Base-by-base conservation (phyloP, 73 alveolate species). In the Tetrahymena elliotti region DNA sequence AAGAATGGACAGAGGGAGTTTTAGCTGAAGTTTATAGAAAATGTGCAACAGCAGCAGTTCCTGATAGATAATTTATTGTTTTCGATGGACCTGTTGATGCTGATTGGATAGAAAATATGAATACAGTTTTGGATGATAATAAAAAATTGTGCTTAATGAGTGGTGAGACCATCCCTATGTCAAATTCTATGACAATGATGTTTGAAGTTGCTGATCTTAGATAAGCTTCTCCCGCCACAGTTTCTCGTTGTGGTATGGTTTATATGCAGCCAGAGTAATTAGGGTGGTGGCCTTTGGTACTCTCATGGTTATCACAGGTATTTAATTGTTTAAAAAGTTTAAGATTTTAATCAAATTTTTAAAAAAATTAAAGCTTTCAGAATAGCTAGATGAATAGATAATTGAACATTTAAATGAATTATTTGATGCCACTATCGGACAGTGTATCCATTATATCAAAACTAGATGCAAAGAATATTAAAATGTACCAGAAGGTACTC, bases 61-160 rank as follows among this genome's bases (percentile, higher is more conserved):
- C 68, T 13, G 96, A 94, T 94, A 83, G 96, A 84, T 24, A 94
- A 33, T 94, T 94, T 99, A 96, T 98, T n/a, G 96, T 98, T 13
- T 98, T 98, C 93, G 99, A 98, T 98, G 99, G 99, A 1, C 99
- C 99, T 7, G 99, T 98, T n/a, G 99, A 98, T 97, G 99, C 99
- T 22, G 97, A 96, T 93, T 98, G 99, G 99, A 98, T 98, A 82
- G 99, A 99, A 96, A 98, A 98, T 93, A 98, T 99, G 99, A 99
- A 99, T 95, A 98, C 99, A 15, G 99, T 98, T 92, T 97, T 99
- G 33, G 99, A 99, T 96, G 99, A 99, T 96, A 99, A 99, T 96
- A 98, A 98, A 93, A 98, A 98, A 94, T 97, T 98, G 36, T 98
- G 99, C 94, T 96, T 98, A 68, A 98, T 97, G 96, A 98, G 98